Base-by-base conservation (phyloP, 2,329 filamentous ascomycete genomes). In the Ascochyta viciae-villosae region DNA sequence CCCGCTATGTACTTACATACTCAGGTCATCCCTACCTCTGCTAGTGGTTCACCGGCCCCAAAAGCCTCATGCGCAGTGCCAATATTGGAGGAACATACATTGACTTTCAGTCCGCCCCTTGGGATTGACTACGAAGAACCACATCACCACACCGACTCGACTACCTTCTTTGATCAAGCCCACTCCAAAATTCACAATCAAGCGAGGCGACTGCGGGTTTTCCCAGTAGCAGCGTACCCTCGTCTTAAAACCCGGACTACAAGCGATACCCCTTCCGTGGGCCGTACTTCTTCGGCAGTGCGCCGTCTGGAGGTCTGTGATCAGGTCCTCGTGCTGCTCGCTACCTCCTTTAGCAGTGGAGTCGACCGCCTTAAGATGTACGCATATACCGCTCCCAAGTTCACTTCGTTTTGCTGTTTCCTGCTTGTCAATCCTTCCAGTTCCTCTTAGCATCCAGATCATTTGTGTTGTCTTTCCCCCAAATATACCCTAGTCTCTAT, bases 21-120 rank as follows among this genome's bases (percentile, higher is more conserved):
- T 61, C 62, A 69, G 67, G 66, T 63, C 57, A 71, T 70, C 71
- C 73, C 72, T 67, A 73, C 70, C 43, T 56, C 52, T 67, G 55
- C 55, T 64, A 61, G 61, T 63, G 59, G 64, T 60, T 60, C 63
- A 53, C 61, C 62, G 56, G 59, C 65, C 60, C 57, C 65, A 60
- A 67, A 69, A 58, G 60, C 63, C 62, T 59, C 66, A 61, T 60
- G 53, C 47, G 22, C 34, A 50, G 47, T 33, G 37, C 38, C 47
- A 56, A 44, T 56, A 51, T 56, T 51, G 42, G 53, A 27, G 42
- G 31, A 12, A 56, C 35, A 43, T 44, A 56, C 53, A 26, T 51
- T 48, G 53, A 48, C 53, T 51, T 43, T 42, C 42, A 51, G 43
- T 43, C 38, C 33, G 31, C 38, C 33, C 22, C 47, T 51, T 44